Conservation (phyloP, 2,329 filamentous ascomycete genomes). For the Paramyrothecium roridum region DNA sequence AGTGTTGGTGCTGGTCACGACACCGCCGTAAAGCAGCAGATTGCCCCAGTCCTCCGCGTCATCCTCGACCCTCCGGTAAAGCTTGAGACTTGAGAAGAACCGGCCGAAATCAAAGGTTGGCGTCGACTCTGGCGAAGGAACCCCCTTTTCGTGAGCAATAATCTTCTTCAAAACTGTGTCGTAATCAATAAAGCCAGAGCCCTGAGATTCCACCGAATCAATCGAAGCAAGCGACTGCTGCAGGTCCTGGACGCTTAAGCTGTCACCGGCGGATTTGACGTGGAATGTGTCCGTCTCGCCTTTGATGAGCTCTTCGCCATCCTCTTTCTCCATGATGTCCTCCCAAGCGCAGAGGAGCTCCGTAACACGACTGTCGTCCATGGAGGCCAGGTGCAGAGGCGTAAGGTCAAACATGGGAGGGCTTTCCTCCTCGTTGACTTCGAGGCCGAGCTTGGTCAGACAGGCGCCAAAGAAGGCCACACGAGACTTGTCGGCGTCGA, state of each 20-base stretch:
- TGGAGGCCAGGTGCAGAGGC: constrained; percentile 74
- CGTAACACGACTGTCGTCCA: constrained; percentile 60
- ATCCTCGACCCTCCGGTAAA: constrained; percentile 58
- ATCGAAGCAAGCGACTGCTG: constrained; percentile 43
- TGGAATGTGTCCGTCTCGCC: constrained; percentile 82
- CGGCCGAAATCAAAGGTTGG: constrained; percentile 82
- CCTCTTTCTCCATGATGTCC: constrained; percentile 64
- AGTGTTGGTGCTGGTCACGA: constrained; percentile 91
- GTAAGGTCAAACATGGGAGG: constrained; percentile 76
- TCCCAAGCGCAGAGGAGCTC: constrained; percentile 65
- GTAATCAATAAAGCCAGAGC: constrained; percentile 70
- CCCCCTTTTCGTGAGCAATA: constrained; percentile 64
- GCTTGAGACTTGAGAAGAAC: constrained; percentile 69
- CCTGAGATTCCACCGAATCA: constrained; percentile 13
- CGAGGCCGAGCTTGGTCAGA: constrained; percentile 76
- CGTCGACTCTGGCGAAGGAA: constrained; percentile 70
- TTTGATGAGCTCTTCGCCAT: constrained; percentile 69
- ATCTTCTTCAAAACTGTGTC: constrained; percentile 70
- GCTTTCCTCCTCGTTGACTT: constrained; percentile 63
- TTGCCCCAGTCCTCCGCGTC: constrained; percentile 70
- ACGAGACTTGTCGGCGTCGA: constrained; percentile 66
- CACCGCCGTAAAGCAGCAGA: constrained; percentile 80
- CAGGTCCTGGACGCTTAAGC: constrained; percentile 56
- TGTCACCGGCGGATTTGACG: constrained; percentile 63
- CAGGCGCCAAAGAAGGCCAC: constrained; percentile 76